Evolutionary conservation across 2,329 filamentous ascomycete genomes (phyloP), one percentile per base, ranked within the genome.

Genomic region (Aureobasidium subglaciale): DNA sequence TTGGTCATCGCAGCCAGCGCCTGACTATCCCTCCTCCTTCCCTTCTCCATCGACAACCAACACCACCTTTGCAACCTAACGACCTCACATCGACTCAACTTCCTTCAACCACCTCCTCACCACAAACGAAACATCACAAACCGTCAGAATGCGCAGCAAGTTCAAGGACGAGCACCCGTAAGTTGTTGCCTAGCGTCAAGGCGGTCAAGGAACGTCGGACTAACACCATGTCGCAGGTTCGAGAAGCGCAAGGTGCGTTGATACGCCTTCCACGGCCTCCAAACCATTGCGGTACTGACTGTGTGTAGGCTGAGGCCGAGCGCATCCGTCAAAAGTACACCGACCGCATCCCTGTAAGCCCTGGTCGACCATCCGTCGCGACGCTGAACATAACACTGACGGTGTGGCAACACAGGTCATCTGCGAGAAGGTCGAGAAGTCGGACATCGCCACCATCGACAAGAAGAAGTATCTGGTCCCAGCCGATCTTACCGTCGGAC

Each of bases 381-480:
- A 25, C 55, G 13, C 50, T 25, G 48, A 43, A 18, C 49, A 25
- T 15, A 34, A 46, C 29, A 38, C 41, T 56, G 48, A 56, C 25
- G 16, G 13, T 34, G 46, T 40, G 49, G 35, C 53, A 50, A 54
- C 64, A 59, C 66, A 96, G 91, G 92, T 99, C 62, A 99, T 99
- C 73, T 99, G 93, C 81, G 93, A 97, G 77, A 97, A 97, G 81
- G 92, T 97, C 65, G 93, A 99, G 78, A 97, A 96, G 79, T 95
- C 88, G 60, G 93, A 99, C 72, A 99, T 99, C 67, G 93, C 93
- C 59, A 97, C 93, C 64, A 99, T 99, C 81, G 93, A 99, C 78
- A 99, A 99, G 86, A 99, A 99, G 85, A 99, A 99, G 80, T 99
- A 99, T 71, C 83, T 99, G 46, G 93, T 99, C 25, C 93, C 93